Evolutionary conservation across 805 yeast genomes (phyloP).

Genomic region (Nakazawaea siamensis): DNA sequence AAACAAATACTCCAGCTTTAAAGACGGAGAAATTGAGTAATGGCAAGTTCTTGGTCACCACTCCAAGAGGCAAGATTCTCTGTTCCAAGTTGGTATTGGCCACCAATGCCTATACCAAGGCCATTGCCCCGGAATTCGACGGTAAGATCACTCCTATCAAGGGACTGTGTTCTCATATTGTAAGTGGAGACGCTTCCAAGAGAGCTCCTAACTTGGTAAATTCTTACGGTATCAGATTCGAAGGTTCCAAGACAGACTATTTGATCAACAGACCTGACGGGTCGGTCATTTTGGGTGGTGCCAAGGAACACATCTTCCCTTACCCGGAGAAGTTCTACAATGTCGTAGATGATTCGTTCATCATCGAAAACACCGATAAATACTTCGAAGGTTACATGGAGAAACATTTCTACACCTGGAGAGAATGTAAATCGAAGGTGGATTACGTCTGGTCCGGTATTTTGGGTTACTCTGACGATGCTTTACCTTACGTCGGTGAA

Average conservation of each 20-base stretch:
- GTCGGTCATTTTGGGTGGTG: conserved; percentile 23
- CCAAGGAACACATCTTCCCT: conserved; percentile 17
- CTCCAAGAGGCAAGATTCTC: conserved; percentile 22
- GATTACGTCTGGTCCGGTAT: conserved; percentile 36
- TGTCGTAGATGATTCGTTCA: conserved; percentile 26
- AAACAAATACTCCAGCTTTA: conserved; percentile 32
- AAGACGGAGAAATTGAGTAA: conserved; percentile 16
- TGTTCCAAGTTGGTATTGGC: conserved; percentile 25
- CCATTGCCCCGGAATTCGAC: conserved; percentile 16
- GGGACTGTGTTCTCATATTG: conserved; percentile 20
- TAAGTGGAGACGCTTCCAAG: conserved; percentile 16
- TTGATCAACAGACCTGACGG: conserved; percentile 28
- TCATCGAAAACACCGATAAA: conserved; percentile 16
- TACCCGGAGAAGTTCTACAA: conserved; percentile 20
- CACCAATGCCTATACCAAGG: conserved; percentile 22
- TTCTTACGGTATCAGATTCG: conserved; percentile 21
- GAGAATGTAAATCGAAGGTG: conserved; percentile 16
- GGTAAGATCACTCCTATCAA: conserved; percentile 22
- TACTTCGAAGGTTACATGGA: conserved; percentile 24
- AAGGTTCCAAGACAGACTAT: conserved; percentile 23
- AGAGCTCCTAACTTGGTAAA: conserved; percentile 22
- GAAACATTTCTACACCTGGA: conserved; percentile 25
- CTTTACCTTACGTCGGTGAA: conserved; percentile 35
- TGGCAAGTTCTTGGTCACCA: conserved; percentile 24
- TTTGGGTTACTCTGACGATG: conserved; percentile 35